Evolutionary conservation across 148 eudicot genomes (phyloP).

Genomic region (Tetragonia tetragonoides): DNA sequence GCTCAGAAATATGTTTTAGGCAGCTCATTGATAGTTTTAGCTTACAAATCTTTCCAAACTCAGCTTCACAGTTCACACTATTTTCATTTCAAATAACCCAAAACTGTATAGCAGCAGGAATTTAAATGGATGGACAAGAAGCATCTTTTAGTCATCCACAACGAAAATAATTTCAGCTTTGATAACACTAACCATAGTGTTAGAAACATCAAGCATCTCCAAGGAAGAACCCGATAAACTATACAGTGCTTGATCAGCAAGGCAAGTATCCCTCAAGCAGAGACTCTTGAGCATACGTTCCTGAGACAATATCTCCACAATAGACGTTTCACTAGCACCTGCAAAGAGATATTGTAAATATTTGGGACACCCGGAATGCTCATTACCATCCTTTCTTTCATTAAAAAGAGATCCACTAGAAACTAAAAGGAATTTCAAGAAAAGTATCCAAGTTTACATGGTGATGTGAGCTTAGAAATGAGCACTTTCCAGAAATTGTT

Average conservation of each 20-base stretch:
- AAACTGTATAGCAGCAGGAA: neutral
- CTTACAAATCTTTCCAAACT: neutral
- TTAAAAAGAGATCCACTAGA: neutral
- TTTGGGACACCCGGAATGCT: neutral
- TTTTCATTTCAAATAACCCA: neutral
- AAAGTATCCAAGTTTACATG: neutral
- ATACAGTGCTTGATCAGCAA: slow-evolving; percentile 47
- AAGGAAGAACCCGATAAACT: slow-evolving; percentile 56
- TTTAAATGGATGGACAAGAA: neutral
- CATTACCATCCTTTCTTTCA: neutral
- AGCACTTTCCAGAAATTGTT: neutral
- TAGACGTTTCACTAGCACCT: slow-evolving; percentile 57
- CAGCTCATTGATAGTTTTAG: neutral
- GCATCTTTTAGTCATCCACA: neutral
- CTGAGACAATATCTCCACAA: slow-evolving; percentile 55
- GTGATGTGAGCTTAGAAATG: neutral
- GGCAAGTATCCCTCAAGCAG: slow-evolving; percentile 63
- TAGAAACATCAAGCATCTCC: slow-evolving; percentile 83
- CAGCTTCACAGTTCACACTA: neutral
- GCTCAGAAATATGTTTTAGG: neutral
- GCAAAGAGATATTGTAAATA: slow-evolving; percentile 17
- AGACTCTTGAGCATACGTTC: slow-evolving; percentile 58
- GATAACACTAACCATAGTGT: slow-evolving; percentile 58
- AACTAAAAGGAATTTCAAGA: neutral
- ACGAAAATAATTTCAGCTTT: neutral